Evolutionary conservation across 371 early-diverging fungal genomes (phyloP).

Genomic region (Basidiobolus meristosporus): DNA sequence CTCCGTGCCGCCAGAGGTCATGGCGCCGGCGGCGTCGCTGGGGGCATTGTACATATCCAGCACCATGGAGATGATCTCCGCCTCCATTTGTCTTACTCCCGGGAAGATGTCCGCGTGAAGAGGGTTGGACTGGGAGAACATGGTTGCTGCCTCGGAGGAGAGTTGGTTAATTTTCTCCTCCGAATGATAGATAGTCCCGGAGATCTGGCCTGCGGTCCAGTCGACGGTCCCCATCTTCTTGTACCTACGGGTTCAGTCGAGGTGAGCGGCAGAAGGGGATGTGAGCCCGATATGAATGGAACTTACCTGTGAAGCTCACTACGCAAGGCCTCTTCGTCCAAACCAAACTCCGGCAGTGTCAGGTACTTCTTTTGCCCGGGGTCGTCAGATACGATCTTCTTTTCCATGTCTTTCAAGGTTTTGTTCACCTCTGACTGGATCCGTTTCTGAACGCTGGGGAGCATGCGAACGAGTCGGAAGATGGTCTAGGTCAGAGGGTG

Average conservation of each 20-base stretch:
- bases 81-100: conserved; percentile 86
- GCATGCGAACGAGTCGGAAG: no score
- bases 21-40: conserved; percentile 45
- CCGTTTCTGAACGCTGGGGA: conserved; percentile 29
- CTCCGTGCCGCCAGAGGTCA: conserved; percentile 93
- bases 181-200: conserved; percentile 85
- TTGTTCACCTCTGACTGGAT: conserved; percentile 39
- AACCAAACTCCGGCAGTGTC: conserved; percentile 37
- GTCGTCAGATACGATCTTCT: conserved; percentile 38
- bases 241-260: conserved; percentile 12
- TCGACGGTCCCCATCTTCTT: conserved; percentile 21
- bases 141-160: conserved; percentile 62
- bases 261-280: neutral
- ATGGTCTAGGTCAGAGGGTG: no score
- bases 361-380: conserved; percentile 38
- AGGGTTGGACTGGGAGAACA: conserved; percentile 73
- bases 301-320: conserved; percentile 30
- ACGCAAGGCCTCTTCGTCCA: conserved; percentile 32
- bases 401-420: conserved; percentile 50
- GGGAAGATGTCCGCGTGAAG: conserved; percentile 93
- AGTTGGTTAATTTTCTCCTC: conserved; percentile 56
- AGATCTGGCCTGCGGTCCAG: conserved; percentile 74
- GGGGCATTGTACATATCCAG: conserved; percentile 71
- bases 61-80: conserved; percentile 84
- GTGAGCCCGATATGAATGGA: no score